Base-by-base conservation (phyloP, 2,329 filamentous ascomycete species). In the Penicillium italicum region DNA sequence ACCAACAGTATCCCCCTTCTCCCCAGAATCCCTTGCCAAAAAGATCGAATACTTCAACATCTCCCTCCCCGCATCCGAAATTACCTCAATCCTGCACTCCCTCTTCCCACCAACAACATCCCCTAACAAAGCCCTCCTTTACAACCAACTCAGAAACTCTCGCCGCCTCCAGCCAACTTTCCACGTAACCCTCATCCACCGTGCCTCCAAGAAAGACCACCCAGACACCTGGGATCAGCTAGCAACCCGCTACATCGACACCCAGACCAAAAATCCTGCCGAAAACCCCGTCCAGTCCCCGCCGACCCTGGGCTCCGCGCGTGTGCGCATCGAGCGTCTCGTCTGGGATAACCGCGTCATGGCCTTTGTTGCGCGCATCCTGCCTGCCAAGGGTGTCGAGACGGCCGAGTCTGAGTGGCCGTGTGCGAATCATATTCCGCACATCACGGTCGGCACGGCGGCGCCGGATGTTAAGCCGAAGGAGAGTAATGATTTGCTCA, bases 161-260 rank as follows among this genome's bases (percentile, higher is more conserved):
- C 82, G 87, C 20, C 89, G 94, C 52, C 76, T 97, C 6, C 93
- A 97, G 73, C 70, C 81, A n/a, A 81, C 86, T 38, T 99, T 97
- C 72, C 94, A 99, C 71, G 90, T 99, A 55, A 99, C 94, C 0
- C 82, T 99, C 37, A 91, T 97, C 72, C 94, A 99, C 73, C 86
- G 87, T 44, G 85, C 87, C 11, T 79, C 77, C 3, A 77, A 84
- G 10, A 78, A 79, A 38, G 75, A 86, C 30, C 74, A 86, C 60
- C 82, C 86, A 0, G 82, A 87, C 9, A 78, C 93, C 51, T 99
- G 94, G 94, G 76, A 87, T 51, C 82, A 80, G 53, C 93, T 97
- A 64, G 72, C 70, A 5, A 76, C 81, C n/a, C 74, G 89, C 1
- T 84, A 89, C 63, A 69, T 73, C 22, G 60, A 68, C 18, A 66